Base-by-base conservation (phyloP, 148 eudicot genomes). In the Limonium bicolor region DNA sequence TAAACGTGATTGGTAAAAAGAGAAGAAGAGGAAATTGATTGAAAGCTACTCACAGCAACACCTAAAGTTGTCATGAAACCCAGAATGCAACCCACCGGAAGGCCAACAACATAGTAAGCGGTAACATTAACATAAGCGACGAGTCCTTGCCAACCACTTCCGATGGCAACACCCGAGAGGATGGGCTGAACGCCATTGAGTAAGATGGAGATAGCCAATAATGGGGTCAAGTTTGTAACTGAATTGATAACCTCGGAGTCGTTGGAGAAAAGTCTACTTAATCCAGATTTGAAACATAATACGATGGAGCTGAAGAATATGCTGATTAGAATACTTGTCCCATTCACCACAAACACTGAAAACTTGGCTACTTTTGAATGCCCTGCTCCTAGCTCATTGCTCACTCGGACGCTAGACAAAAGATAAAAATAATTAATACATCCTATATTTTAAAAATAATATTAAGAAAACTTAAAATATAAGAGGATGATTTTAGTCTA, bases 121-220 rank as follows among this genome's bases (percentile, higher is more conserved):
- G 44, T 64, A 1, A 68, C 30, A 32, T 72, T 72, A 24, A 72
- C 65, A 56, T 59, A 60, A 13, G 72, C 72, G 6, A 73, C 63
- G 17, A 48, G 25, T 29, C 54, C 29, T 53, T 73, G 80, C 80
- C 75, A 73, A 36, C 80, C 80, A 27, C 72, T 70, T 12, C 79
- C 79, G 33, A 59, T 65, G 4, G 78, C 78, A 25, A 67, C 73
- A 20, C 78, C 77, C 14, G 65, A 65, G 56, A 65, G 61, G 38
- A 59, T 63, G 11, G 70, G 70, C 47, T 65, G 65, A 27, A 65
- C 32, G 39, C 64, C 60, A 48, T 67, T 61, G 1, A 67, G 40
- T 13, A 67, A 26, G 40, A 61, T 41, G 23, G 67, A 61, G 3
- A 41, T 27, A 18, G 59, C 70, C 24, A 74, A 61, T 46, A 63